Conservation (phyloP, 2,329 filamentous ascomycete genomes). For the Cladophialophora carrionii region DNA sequence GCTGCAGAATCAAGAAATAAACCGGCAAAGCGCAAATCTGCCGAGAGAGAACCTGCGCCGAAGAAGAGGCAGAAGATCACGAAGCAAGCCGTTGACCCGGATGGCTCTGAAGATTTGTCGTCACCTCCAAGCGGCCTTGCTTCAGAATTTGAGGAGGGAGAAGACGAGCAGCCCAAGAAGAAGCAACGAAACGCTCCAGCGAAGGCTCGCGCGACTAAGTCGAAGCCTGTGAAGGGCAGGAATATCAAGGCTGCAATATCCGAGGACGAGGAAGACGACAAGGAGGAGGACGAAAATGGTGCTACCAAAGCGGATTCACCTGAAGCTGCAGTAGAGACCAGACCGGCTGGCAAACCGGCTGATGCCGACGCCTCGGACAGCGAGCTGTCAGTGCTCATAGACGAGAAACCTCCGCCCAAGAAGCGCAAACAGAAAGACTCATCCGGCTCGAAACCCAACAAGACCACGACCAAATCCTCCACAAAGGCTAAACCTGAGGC, state of each 20-base stretch:
- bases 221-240: constrained; percentile 34
- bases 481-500: constrained; percentile 51
- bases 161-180: constrained; percentile 14
- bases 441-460: constrained; percentile 41
- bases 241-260: constrained; percentile 30
- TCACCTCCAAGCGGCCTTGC: constrained; percentile 26
- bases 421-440: constrained; percentile 50
- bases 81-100: constrained; percentile 13
- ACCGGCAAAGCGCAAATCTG: constrained; percentile 29
- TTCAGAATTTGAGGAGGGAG: constrained; percentile 23
- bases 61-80: constrained; percentile 31
- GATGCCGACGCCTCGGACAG: constrained; percentile 58
- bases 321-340: constrained; percentile 14
- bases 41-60: constrained; percentile 20
- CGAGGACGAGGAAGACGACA: constrained; percentile 23
- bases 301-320: constrained; percentile 15
- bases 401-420: constrained; percentile 68
- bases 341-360: constrained; percentile 17
- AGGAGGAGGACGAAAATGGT: constrained; percentile 16
- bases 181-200: constrained; percentile 11
- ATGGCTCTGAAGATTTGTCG: constrained; percentile 33
- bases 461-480: constrained; percentile 38
- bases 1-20: constrained; percentile 5
- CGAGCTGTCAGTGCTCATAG: constrained; percentile 75
- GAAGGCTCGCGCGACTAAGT: constrained; percentile 24